Evolutionary conservation across 805 yeast species (phyloP), one percentile per base, ranked within the genome.

Genomic region (Candida chilensis): DNA sequence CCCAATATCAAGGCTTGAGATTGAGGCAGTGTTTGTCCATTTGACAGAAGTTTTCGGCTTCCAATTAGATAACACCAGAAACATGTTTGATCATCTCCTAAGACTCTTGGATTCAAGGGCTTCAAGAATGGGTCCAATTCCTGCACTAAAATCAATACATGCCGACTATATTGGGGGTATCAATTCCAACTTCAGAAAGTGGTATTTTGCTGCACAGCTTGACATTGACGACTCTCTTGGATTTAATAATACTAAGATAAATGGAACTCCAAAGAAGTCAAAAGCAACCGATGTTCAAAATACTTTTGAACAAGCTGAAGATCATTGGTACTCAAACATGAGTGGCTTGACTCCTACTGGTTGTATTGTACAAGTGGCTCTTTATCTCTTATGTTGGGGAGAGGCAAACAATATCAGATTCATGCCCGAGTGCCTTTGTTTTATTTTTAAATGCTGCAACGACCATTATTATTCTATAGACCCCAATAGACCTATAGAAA

Each of bases 371-470:
- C 95, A 86, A 38, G 39, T 86, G 12, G 74, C 83, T 0, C 52
- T 86, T 5, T 87, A 77, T 44, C 60, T 86, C 9, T 50, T 83
- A 32, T 71, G 84, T 37, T 86, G 96, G 96, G 94, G 95, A 1
- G 96, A 86, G 48, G 86, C 95, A 0, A 84, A 82, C 45, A 87
- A 84, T 41, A 48, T 86, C 3, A 64, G 96, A 37, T 86, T 82
- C 43, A 78, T 86, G 75, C 95, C 96, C 0, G 96, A 86, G 47
- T 84, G 94, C 42, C 48, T 86, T 15, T 84, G 94, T 37, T 86
- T 87, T 41, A 71, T 86, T 16, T 85, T 78, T 59, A 83, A 85
- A 44, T 79, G 94, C 41, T 85, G 94, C 29, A 68, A 71, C 28
- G 88, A 81, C 44, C 67, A 67, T 40, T 79, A 67, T 40, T 71